A percentile compares a stretch with the other conserved stretches of the same genome.
phyloP scores from a whole-genome alignment of 179 eudicot genomes.

The Silene vulgaris region DNA sequence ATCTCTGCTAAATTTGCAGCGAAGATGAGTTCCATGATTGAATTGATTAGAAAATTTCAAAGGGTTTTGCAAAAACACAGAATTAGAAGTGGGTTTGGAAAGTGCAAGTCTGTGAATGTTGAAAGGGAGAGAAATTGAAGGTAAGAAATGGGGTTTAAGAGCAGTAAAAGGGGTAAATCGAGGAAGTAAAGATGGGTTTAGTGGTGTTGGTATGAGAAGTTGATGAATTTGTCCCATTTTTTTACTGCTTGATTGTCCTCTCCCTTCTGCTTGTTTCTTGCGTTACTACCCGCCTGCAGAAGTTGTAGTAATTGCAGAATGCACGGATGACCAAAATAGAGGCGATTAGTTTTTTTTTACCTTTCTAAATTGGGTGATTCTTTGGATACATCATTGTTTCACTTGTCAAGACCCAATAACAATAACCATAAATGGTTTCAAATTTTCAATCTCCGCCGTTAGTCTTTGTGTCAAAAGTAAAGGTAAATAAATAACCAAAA shows the following conservation, averaged over 20 bases:
- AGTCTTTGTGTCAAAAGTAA: too few species aligned
- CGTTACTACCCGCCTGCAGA: background rate
- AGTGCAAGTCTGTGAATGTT: background rate
- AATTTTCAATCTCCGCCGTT: too few species aligned
- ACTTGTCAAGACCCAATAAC: too few species aligned
- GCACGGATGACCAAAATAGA: too few species aligned
- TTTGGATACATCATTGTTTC: too few species aligned
- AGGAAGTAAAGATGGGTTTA: slow-evolving; percentile 17
- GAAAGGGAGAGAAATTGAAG: slow-evolving; percentile 24
- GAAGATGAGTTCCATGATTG: slow-evolving; percentile 27
- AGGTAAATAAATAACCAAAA: too few species aligned
- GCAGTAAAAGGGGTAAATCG: slow-evolving; percentile 4
- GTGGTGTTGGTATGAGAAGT: slow-evolving; percentile 3
- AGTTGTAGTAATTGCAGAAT: background rate
- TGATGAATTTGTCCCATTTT: slow-evolving; percentile 30
- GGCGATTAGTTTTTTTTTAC: too few species aligned
- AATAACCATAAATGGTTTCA: too few species aligned
- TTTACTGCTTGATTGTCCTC: background rate
- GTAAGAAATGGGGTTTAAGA: slow-evolving; percentile 20
- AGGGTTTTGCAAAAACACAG: slow-evolving; percentile 3
- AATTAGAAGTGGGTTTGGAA: background rate
- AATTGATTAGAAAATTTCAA: slow-evolving; percentile 11
- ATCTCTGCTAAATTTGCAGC: slow-evolving; percentile 27
- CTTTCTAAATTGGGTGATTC: too few species aligned
- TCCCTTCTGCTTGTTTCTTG: background rate